Percentiles rank a stretch among this genome's conserved stretches.
These are phyloP conservation scores for Poa annua DNA, from an alignment of 176 grass and related monocot genomes.

Conservation along the genomic window DNA sequence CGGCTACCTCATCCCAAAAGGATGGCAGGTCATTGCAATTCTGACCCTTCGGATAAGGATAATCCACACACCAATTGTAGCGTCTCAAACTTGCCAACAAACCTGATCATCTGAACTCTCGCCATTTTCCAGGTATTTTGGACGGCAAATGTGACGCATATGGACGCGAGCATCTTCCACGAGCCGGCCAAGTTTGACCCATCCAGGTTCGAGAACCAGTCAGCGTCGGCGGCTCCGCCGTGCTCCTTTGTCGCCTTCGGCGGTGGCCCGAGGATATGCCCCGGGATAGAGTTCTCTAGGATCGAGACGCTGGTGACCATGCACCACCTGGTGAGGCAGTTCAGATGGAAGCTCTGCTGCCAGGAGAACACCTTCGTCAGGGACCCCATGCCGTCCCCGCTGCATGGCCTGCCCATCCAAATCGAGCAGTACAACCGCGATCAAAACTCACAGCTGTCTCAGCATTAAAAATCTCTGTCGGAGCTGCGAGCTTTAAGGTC, in stretches of 20 bases:
- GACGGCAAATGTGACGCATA: constrained; percentile 43
- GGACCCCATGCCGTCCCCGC: constrained; percentile 50
- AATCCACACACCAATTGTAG: too few species aligned
- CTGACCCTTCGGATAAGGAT: neutral
- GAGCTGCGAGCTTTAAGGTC: too few species aligned
- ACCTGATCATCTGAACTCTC: neutral
- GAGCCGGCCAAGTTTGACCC: constrained; percentile 51
- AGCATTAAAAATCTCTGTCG: neutral
- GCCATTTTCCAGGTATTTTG: constrained; percentile 42
- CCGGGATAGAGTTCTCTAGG: constrained; percentile 49
- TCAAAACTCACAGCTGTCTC: neutral
- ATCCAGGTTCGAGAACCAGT: constrained; percentile 42
- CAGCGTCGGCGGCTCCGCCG: constrained; percentile 21
- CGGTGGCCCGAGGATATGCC: constrained; percentile 47
- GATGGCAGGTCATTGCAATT: constrained; percentile 45
- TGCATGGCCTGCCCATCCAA: constrained; percentile 39
- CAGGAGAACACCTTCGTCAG: constrained; percentile 34
- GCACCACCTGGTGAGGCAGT: constrained; percentile 45
- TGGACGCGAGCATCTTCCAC: constrained; percentile 47
- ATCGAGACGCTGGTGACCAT: constrained; percentile 55
- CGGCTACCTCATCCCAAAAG: constrained; percentile 46
- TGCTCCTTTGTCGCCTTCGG: constrained; percentile 59
- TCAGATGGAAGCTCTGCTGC: constrained; percentile 52
- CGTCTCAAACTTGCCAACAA: neutral
- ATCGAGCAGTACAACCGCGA: constrained; percentile 14